Evolutionary conservation across 1,284 basidiomycete species (phyloP).

Genomic region (Pseudozyma sp.): DNA sequence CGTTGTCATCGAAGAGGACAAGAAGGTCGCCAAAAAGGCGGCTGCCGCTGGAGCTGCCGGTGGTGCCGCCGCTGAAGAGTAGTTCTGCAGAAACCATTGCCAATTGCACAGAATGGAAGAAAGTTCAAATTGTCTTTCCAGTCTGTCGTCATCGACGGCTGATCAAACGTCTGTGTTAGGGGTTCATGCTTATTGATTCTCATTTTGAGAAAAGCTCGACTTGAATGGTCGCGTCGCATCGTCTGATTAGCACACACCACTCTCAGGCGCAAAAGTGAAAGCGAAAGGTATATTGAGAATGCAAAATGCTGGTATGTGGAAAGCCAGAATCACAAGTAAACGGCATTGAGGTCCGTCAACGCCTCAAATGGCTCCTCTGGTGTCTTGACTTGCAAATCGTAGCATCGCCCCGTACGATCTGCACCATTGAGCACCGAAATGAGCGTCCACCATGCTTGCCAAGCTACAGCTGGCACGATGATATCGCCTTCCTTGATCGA

Average conservation of each 20-base stretch:
- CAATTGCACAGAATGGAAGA: not conserved
- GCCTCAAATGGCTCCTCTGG: slow-evolving; percentile 56
- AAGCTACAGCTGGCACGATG: slow-evolving; percentile 58
- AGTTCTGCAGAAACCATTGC: not conserved
- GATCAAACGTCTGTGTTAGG: no score
- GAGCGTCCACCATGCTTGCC: slow-evolving; percentile 68
- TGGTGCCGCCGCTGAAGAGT: slow-evolving; percentile 22
- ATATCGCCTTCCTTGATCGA: slow-evolving; percentile 56
- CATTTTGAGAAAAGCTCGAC: not conserved
- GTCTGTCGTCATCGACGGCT: no score
- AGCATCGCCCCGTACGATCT: slow-evolving; percentile 57
- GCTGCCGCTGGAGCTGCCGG: slow-evolving; percentile 27
- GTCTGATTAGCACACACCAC: no score
- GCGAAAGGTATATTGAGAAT: not conserved
- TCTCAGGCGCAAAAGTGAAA: no score
- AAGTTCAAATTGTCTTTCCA: no score
- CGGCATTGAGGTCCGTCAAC: slow-evolving; percentile 48
- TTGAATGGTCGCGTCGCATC: no score
- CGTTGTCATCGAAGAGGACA: slow-evolving; percentile 65
- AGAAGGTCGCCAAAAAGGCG: slow-evolving; percentile 57
- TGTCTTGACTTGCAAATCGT: slow-evolving; percentile 64
- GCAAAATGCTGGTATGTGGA: not conserved
- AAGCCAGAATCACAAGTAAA: slow-evolving; percentile 46
- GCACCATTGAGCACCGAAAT: slow-evolving; percentile 65
- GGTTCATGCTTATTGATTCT: not conserved